phyloP scores from a whole-genome alignment of 495 filamentous ascomycete genomes.

The Bathelium albidoporum region DNA sequence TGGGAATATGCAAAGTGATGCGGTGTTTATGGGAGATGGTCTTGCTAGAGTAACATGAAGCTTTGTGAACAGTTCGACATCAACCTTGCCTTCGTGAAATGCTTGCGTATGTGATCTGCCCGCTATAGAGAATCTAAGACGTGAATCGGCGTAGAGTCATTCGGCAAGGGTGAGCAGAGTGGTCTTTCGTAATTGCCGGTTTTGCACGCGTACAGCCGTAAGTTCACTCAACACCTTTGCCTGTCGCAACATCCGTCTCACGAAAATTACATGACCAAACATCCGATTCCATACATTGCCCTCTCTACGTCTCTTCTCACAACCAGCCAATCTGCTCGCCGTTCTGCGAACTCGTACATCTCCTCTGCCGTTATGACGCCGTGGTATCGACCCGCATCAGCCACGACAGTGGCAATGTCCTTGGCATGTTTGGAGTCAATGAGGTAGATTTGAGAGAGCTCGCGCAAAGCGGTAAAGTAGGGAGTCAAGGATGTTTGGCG shows the following conservation, averaged over 20 bases:
- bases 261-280: conserved; percentile 60
- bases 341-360: conserved; percentile 92
- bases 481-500: conserved; percentile 71
- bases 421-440: conserved; percentile 83
- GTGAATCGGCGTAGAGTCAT: no score
- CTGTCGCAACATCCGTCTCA: background rate
- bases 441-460: conserved; percentile 90
- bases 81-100: no score
- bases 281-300: conserved; percentile 96
- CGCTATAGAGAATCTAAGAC: background rate
- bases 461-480: conserved; percentile 86
- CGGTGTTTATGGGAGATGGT: background rate
- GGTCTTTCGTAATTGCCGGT: no score
- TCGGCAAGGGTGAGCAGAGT: no score
- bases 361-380: conserved; percentile 93
- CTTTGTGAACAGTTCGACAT: no score
- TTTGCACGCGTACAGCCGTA: no score
- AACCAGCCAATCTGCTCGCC: conserved; percentile 87
- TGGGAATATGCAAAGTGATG: background rate
- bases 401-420: conserved; percentile 89
- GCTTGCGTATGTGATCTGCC: background rate
- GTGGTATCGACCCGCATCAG: conserved; percentile 77
- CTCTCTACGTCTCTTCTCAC: conserved; percentile 82
- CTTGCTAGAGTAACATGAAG: background rate
- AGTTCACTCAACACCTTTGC: background rate